phyloP scores from a whole-genome alignment of 352 stramenopile species.

The Phytophthora podocarpi region DNA sequence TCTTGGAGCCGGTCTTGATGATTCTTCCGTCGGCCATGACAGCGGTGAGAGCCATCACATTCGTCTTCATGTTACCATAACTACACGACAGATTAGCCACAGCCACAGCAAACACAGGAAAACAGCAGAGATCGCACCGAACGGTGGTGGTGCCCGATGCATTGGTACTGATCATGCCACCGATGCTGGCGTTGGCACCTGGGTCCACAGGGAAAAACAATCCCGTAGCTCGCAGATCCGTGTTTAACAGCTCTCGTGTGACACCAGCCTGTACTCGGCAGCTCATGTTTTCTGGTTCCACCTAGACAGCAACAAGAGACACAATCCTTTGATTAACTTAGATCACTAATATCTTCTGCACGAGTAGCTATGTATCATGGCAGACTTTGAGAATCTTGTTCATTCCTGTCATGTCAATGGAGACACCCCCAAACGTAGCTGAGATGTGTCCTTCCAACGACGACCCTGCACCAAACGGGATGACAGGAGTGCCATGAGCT shows the following conservation, averaged over 20 bases:
- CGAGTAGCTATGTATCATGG: too few species aligned
- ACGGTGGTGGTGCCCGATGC: constrained; percentile 92
- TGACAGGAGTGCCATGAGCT: constrained; percentile 85
- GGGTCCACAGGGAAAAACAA: constrained; percentile 98
- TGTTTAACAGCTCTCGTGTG: constrained; percentile 93
- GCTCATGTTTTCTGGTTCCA: constrained; percentile 88
- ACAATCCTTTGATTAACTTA: too few species aligned
- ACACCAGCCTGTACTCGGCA: constrained; percentile 94
- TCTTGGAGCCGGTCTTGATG: constrained; percentile 90
- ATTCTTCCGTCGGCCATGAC: constrained; percentile 92
- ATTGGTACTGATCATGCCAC: constrained; percentile 94
- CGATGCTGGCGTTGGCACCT: constrained; percentile 95
- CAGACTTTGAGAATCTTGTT: constrained; percentile 74
- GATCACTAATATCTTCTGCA: too few species aligned
- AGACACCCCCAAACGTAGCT: constrained; percentile 88
- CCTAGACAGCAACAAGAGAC: too few species aligned
- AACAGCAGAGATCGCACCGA: too few species aligned
- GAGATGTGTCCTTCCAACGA: constrained; percentile 97
- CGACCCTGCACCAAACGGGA: constrained; percentile 93
- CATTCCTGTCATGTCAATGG: constrained; percentile 90
- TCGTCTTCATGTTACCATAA: constrained; percentile 98
- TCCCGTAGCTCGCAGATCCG: constrained; percentile 83
- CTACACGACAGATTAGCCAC: too few species aligned
- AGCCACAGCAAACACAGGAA: too few species aligned
- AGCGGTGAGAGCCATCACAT: constrained; percentile 93